These are phyloP conservation scores for Lagenidium giganteum DNA, from an alignment of 352 stramenopile genomes.

Conservation along the genomic window DNA sequence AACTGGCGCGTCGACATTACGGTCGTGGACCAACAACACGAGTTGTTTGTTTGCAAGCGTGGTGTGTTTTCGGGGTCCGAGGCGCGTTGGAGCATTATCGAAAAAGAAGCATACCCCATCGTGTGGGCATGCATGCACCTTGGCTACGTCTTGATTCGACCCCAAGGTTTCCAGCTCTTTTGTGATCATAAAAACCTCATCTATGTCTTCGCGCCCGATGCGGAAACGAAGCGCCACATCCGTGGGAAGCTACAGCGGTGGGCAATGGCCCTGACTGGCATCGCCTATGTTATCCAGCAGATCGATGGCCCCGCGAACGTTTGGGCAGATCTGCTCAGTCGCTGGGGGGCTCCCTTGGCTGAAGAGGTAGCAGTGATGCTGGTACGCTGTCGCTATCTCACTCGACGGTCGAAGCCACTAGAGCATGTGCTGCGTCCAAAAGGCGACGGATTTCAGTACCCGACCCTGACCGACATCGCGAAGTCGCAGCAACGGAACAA, in stretches of 20 bases:
- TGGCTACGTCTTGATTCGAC: conserved; percentile 14
- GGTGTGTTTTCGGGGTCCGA: conserved; percentile 9
- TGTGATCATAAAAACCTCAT: conserved; percentile 17
- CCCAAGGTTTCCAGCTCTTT: conserved; percentile 15
- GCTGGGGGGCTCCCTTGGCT: too few species aligned
- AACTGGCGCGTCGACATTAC: neutral
- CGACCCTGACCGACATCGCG: conserved; percentile 8
- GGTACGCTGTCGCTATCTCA: too few species aligned
- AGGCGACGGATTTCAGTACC: conserved; percentile 7
- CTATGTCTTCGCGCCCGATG: conserved; percentile 4
- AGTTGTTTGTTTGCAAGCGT: conserved; percentile 14
- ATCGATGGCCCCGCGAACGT: conserved; percentile 8
- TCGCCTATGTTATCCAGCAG: conserved; percentile 5
- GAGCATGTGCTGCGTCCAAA: too few species aligned
- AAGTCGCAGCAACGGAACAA: neutral
- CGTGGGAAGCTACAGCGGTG: conserved; percentile 8
- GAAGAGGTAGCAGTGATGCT: too few species aligned
- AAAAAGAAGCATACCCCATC: conserved; percentile 23
- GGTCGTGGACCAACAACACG: conserved; percentile 10
- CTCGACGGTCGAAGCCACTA: too few species aligned
- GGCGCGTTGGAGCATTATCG: conserved; percentile 15
- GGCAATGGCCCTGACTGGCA: conserved; percentile 4
- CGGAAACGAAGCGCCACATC: conserved; percentile 10
- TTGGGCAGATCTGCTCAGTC: conserved; percentile 11
- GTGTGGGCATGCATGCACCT: conserved; percentile 13